These are phyloP conservation scores for Teunomyces aglyptinius DNA, from an alignment of 805 yeast species.

Conservation along the genomic window DNA sequence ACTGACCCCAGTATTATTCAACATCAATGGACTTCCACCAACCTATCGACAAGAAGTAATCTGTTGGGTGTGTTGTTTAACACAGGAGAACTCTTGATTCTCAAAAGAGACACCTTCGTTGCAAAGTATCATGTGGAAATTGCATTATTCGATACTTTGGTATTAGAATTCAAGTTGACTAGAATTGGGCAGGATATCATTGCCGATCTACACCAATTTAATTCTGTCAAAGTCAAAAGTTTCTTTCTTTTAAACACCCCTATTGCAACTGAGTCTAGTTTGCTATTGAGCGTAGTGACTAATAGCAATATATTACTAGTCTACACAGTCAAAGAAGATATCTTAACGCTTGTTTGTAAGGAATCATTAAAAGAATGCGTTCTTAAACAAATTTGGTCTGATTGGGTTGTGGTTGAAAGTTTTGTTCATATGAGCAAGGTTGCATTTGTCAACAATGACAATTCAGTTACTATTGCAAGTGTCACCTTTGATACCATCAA, in stretches of 20 bases:
- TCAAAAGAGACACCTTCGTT: slow-evolving; percentile 24
- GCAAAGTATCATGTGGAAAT: slow-evolving; percentile 23
- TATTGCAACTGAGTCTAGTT: slow-evolving; percentile 7
- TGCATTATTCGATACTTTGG: slow-evolving; percentile 26
- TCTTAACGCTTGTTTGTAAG: not conserved
- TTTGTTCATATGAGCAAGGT: slow-evolving; percentile 5
- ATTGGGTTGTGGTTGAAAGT: not conserved
- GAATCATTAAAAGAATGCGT: not conserved
- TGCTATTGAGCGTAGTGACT: slow-evolving; percentile 12
- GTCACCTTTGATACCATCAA: slow-evolving; percentile 2
- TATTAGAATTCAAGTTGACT: slow-evolving; percentile 19
- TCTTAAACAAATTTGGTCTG: slow-evolving; percentile 18
- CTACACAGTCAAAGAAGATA: slow-evolving; percentile 9
- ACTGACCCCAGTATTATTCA: slow-evolving; percentile 31
- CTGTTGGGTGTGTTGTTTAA: slow-evolving; percentile 34
- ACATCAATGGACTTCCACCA: slow-evolving; percentile 34
- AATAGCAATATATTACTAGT: slow-evolving; percentile 15
- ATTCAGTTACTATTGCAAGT: slow-evolving; percentile 8
- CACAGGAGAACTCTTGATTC: slow-evolving; percentile 36
- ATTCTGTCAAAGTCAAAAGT: slow-evolving; percentile 22
- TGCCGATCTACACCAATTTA: slow-evolving; percentile 19
- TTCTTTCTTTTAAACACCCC: slow-evolving; percentile 23
- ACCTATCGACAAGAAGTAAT: slow-evolving; percentile 23
- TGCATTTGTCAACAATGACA: slow-evolving; percentile 15
- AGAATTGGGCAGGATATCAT: slow-evolving; percentile 18